Evolutionary conservation across 192 early-diverging fungal species (phyloP).

Genomic region (Thamnidium elegans): DNA sequence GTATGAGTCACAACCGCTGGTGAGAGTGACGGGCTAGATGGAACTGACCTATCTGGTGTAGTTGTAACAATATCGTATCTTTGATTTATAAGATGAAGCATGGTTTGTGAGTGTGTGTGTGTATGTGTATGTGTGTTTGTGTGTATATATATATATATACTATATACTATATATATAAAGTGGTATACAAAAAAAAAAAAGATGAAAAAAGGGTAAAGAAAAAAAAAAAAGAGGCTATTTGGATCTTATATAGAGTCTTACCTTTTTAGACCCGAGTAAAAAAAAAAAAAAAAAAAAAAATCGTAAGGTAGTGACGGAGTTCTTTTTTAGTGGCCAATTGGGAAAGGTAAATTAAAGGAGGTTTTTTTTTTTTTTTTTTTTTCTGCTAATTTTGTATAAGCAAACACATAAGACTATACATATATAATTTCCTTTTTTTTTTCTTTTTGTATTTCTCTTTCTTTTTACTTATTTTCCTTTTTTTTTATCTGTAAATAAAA

Average conservation of each 20-base stretch:
- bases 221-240: conserved; percentile 12
- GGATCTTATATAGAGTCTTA: not conserved
- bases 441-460: not conserved
- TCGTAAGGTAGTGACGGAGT: not conserved
- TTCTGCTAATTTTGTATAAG: no score
- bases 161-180: not conserved
- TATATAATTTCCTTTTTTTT: not conserved
- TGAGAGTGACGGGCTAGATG: conserved; percentile 28
- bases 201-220: not conserved
- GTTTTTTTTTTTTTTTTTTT: no score
- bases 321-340: not conserved
- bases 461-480: not conserved
- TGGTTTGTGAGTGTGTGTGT: not conserved
- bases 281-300: no score
- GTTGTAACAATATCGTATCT: conserved; percentile 27
- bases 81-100: conserved; percentile 24
- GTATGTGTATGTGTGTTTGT: conserved; percentile 1
- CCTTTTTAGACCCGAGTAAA: no score
- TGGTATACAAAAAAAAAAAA: not conserved
- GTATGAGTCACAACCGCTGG: conserved; percentile 28
- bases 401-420: no score
- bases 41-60: conserved; percentile 29
- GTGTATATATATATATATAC: not conserved
- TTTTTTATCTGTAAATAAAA: not conserved
- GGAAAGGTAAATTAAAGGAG: no score